Evolutionary conservation across 169 alveolate genomes (phyloP).

Genomic region (Cryptosporidium tyzzeri): DNA sequence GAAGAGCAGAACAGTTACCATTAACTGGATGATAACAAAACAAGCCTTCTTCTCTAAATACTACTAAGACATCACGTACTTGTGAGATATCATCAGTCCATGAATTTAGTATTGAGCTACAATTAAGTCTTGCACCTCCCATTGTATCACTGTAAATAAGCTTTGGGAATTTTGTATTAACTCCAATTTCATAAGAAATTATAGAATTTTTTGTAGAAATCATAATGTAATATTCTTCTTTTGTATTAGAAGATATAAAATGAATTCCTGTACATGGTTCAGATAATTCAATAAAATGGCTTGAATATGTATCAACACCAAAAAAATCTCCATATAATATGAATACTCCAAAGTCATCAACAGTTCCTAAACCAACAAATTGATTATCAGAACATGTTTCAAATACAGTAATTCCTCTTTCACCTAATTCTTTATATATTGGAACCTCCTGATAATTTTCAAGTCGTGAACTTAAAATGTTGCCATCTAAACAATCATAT

Average conservation of each 20-base stretch:
- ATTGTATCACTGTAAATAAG: slow-evolving; percentile 44
- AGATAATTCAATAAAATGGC: slow-evolving; percentile 26
- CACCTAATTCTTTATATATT: slow-evolving; percentile 28
- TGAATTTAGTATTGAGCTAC: slow-evolving; percentile 22
- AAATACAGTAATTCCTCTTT: slow-evolving; percentile 47
- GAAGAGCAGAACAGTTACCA: slow-evolving; percentile 72
- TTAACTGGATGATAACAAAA: slow-evolving; percentile 65
- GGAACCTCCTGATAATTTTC: slow-evolving; percentile 28
- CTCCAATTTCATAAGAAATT: slow-evolving; percentile 21
- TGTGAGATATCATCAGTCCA: slow-evolving; percentile 40
- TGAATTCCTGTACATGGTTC: slow-evolving; percentile 75
- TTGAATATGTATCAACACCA: slow-evolving; percentile 36
- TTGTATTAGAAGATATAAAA: slow-evolving; percentile 37
- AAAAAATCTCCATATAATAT: slow-evolving; percentile 59
- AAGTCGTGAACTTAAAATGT: slow-evolving; percentile 17
- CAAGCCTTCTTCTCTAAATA: slow-evolving; percentile 67
- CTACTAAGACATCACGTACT: slow-evolving; percentile 19
- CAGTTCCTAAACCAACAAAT: slow-evolving; percentile 52
- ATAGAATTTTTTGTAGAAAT: slow-evolving; percentile 48
- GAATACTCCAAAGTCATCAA: slow-evolving; percentile 66
- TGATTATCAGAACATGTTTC: slow-evolving; percentile 54
- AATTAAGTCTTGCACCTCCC: slow-evolving; percentile 66
- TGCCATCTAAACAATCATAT: slow-evolving; percentile 62
- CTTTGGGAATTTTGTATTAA: slow-evolving; percentile 23
- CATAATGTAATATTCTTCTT: slow-evolving; percentile 51